Evolutionary conservation across 2,329 filamentous ascomycete species (phyloP).

Genomic region (Tolypocladium tropicale): DNA sequence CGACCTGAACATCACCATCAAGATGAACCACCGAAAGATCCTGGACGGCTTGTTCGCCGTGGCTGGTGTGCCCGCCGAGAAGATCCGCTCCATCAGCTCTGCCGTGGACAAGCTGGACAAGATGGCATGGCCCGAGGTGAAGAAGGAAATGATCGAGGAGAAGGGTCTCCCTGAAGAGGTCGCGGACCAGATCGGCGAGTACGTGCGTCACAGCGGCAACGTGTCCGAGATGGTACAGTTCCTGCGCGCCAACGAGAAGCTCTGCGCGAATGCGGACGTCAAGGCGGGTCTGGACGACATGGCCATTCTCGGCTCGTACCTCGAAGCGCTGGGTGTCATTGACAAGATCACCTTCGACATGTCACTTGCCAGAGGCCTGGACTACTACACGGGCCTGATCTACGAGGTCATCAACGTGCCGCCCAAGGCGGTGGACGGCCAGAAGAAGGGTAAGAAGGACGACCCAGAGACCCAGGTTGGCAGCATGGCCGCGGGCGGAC

Average conservation of each 20-base stretch:
- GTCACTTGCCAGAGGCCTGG: slow-evolving; percentile 79
- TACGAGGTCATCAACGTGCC: slow-evolving; percentile 75
- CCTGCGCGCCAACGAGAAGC: slow-evolving; percentile 54
- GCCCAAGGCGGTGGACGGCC: slow-evolving; percentile 15
- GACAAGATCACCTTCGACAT: slow-evolving; percentile 80
- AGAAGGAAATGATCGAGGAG: slow-evolving; percentile 86
- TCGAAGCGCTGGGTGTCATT: slow-evolving; percentile 64
- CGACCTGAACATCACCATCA: slow-evolving; percentile 70
- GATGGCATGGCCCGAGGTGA: slow-evolving; percentile 78
- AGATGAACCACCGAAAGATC: slow-evolving; percentile 91
- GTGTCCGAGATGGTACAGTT: slow-evolving; percentile 58
- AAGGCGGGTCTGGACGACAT: slow-evolving; percentile 76
- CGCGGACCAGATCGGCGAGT: slow-evolving; percentile 81
- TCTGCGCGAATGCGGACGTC: slow-evolving; percentile 63
- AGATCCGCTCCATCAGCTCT: slow-evolving; percentile 81
- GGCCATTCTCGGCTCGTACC: slow-evolving; percentile 68
- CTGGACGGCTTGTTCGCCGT: slow-evolving; percentile 88
- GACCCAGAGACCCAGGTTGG: slow-evolving; percentile 55
- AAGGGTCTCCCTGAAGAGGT: slow-evolving; percentile 70
- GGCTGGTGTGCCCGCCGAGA: slow-evolving; percentile 76
- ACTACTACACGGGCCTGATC: slow-evolving; percentile 86
- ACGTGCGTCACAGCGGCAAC: slow-evolving; percentile 67
- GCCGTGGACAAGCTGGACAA: slow-evolving; percentile 97
- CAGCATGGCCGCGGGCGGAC: slow-evolving; percentile 78
- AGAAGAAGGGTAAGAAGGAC: slow-evolving; percentile 41